Evolutionary conservation across 2,329 filamentous ascomycete species (phyloP), one percentile per base, ranked within the genome.

Genomic region (Diaporthe vaccinii): DNA sequence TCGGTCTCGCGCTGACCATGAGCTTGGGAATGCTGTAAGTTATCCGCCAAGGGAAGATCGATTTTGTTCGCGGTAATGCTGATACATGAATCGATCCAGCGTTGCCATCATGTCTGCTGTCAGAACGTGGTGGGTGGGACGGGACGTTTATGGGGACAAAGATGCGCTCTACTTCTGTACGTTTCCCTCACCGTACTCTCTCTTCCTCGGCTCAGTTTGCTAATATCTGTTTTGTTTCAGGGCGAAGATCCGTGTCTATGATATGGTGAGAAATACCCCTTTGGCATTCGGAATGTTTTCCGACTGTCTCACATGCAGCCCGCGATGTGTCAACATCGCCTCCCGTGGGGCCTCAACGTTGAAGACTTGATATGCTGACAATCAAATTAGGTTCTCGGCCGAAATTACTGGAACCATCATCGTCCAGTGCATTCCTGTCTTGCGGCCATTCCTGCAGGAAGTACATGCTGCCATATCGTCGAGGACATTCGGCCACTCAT

Each of bases 21-120:
- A 74, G 73, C 39, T 17, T 74, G 39, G 73, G 73, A n/a, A 69
- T 74, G 53, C 25, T 74, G 72, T 74, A 44, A 31, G 72, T 39
- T 2, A 2, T 3, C 12, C 28, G 14, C 14, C 20, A 22, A 28
- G 15, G 6, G 10, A 7, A 31, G 14, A 44, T 6, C 22, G 4
- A 12, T 22, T n/a, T 20, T 14, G 10, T 10, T 49, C 25, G 17
- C 5, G 31, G 22, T 22, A 7, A 41, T 44, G 5, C 58, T 49
- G n/a, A 49, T 34, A 61, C 28, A 22, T 53, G 9, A 28, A 46
- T 8, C 22, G 34, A 51, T 36, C 8, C 20, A 73, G 71, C 36
- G 53, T 73, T 55, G 72, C 72, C 44, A 73, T 73, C 14, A 53
- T 65, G n/a, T 67, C 72, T 44, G 72, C 72, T 2, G 59, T 73